Percentiles rank a stretch among this genome's conserved stretches.
Conservation (phyloP, 2,329 filamentous ascomycete species). For the Nemania sp. region DNA sequence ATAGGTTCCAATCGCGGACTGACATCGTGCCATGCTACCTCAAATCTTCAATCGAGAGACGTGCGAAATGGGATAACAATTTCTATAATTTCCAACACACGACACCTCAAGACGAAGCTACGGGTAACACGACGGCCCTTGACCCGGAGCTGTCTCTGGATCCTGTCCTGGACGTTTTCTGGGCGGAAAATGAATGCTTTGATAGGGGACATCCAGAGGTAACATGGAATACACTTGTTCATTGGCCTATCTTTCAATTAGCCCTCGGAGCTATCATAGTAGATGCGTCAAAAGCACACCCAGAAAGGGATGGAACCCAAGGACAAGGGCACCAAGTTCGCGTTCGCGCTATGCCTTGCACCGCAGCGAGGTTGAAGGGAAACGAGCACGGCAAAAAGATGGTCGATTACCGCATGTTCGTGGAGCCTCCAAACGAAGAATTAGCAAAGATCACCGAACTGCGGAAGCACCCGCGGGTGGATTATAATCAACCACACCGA, state of each 20-base stretch:
- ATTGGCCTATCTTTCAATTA: constrained; percentile 12
- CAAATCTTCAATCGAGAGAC: not conserved
- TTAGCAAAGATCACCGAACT: not conserved
- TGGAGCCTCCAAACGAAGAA: not conserved
- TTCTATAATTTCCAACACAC: not conserved
- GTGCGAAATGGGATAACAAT: not conserved
- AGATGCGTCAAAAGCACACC: not conserved
- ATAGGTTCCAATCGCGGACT: not conserved
- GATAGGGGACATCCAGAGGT: not conserved
- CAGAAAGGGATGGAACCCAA: not conserved
- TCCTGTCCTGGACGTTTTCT: not conserved
- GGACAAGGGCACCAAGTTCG: not conserved
- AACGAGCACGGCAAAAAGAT: not conserved
- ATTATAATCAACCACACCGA: constrained; percentile 7
- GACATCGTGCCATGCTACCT: not conserved
- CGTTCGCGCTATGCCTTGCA: constrained; percentile 5
- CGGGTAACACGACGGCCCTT: not conserved
- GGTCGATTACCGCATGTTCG: constrained; percentile 10
- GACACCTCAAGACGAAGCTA: not conserved
- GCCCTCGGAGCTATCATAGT: not conserved
- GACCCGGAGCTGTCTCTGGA: not conserved
- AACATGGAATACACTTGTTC: constrained; percentile 14
- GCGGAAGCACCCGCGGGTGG: not conserved
- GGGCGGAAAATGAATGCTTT: not conserved
- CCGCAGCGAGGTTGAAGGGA: not conserved